Evolutionary conservation across 2,329 filamentous ascomycete genomes (phyloP).

Genomic region (Raffaelea ambrosiae): DNA sequence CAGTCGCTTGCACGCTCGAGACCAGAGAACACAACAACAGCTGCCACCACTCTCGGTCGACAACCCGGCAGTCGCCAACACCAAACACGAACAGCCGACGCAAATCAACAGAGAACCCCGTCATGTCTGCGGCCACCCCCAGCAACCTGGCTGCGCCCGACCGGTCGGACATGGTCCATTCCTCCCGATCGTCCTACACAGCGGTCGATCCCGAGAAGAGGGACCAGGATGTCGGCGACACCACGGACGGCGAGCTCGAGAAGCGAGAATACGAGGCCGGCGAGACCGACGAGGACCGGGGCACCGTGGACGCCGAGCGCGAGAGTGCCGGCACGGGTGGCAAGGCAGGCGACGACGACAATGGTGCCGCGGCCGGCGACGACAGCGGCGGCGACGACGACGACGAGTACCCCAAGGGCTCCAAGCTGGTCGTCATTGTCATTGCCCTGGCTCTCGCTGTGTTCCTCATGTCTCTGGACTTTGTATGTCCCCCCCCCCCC

Average conservation of each 20-base stretch:
- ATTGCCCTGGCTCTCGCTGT: conserved; percentile 36
- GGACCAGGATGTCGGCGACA: conserved; percentile 2
- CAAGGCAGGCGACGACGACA: neutral
- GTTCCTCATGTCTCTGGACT: conserved; percentile 41
- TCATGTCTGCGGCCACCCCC: neutral
- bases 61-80: no score
- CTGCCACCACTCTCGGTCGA: no score
- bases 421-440: conserved; percentile 33
- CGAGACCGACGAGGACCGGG: conserved; percentile 8
- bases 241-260: conserved; percentile 2
- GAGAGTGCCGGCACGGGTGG: neutral
- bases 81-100: no score
- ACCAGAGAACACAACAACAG: no score
- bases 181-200: conserved; percentile 8
- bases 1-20: no score
- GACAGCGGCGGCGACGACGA: conserved; percentile 8
- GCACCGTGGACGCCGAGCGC: neutral
- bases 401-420: conserved; percentile 29
- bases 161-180: neutral
- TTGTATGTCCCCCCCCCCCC: conserved; percentile 20
- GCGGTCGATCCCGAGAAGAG: conserved; percentile 10
- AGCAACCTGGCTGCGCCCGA: neutral
- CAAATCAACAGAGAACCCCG: no score
- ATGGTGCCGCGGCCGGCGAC: neutral
- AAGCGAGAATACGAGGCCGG: conserved; percentile 5